Conservation (phyloP, 306 rosid genomes). For the Prunus persica region Prunus_persica_NCBIv2 NC_034014.1:25168001-25168500, state of each 20-base stretch:
- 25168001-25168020: too few species aligned
- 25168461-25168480: neutral
- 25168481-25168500: neutral
- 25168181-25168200: neutral
- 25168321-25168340: slow-evolving; percentile 17
- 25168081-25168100: too few species aligned
- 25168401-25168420: neutral
- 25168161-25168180: neutral
- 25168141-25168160: too few species aligned
- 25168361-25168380: neutral
- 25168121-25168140: too few species aligned
- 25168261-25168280: slow-evolving; percentile 5
- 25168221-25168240: neutral
- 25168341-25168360: slow-evolving; percentile 5
- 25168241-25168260: neutral
- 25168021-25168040: too few species aligned
- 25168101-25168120: too few species aligned
- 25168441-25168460: slow-evolving; percentile 8
- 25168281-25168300: slow-evolving; percentile 1
- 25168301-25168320: neutral
- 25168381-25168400: slow-evolving; percentile 24
- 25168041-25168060: too few species aligned
- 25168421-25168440: neutral
- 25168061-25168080: too few species aligned
- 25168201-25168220: neutral